Base-by-base conservation (phyloP, 140 eudicot species). In the Flaveria floridana region DNA sequence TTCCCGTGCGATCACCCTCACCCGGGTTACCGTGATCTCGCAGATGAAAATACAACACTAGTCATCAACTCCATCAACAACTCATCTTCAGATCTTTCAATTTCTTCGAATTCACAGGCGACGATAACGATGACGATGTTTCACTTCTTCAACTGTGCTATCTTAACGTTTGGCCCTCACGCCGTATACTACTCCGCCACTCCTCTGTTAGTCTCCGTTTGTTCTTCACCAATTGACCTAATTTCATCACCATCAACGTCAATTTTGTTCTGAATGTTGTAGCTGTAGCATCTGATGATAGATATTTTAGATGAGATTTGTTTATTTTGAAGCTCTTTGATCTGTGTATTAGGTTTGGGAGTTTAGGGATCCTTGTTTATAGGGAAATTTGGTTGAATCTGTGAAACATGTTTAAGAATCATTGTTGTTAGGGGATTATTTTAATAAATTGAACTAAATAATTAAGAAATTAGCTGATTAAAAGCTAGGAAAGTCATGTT, bases 161-260 rank as follows among this genome's bases (percentile, higher is more conserved):
- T 93, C 69, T 78, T 93, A 53, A 93, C 99, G 7, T 93, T 93
- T 51, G 99, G 99, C 37, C 99, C 99, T 80, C 99, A 93, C 88
- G 97, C 97, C 78, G 96, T 93, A 64, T 93, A 93, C 79, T 93
- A 93, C 79, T 88, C 99, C 77, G 99, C 99, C 71, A 93, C 99
- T 66, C 99, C 99, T 52, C 75, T 93, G 99, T 94, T 48, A 82
- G 94, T 81, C 80, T 66, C 46, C 74, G 12, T 81, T 19, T 77
- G 69, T 69, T 34, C 73, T 77, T 14, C 10, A 56, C 3, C 11
- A 42, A 42, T 46, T 18, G 6, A 58, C 78, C 76, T 70, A 55
- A 79, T n/a, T 65, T 64, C 5, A 46, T 75, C 10, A 0, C 41
- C 11, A 74, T 47, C 20, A 47, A 47, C 34, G 46, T 62, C 34